phyloP scores from a whole-genome alignment of 2,329 filamentous ascomycete genomes.

The Dactylellina haptotyla region DNA sequence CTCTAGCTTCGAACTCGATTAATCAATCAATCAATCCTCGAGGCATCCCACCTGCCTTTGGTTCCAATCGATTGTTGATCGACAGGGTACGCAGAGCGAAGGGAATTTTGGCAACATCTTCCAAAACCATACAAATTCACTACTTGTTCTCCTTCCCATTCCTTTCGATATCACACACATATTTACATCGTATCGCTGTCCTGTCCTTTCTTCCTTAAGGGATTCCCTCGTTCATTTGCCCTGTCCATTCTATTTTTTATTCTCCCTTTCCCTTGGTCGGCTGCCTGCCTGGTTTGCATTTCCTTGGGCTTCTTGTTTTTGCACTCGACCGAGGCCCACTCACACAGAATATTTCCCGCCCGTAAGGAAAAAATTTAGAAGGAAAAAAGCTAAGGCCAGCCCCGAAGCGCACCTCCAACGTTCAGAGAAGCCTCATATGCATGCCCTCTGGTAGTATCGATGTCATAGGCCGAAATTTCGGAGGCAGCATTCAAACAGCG shows the following conservation, averaged over 20 bases:
- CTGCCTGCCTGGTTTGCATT: constrained; percentile 41
- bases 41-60: constrained; percentile 48
- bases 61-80: constrained; percentile 47
- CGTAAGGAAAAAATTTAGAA: background rate
- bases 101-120: constrained; percentile 14
- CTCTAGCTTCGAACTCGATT: constrained; percentile 34
- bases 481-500: constrained; percentile 9
- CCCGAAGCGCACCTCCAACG: constrained; percentile 26
- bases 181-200: constrained; percentile 38
- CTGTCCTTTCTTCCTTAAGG: constrained; percentile 25
- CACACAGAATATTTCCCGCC: constrained; percentile 13
- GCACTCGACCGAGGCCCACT: constrained; percentile 51
- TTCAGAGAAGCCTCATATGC: constrained; percentile 28
- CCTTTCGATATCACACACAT: constrained; percentile 26
- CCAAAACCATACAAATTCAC: constrained; percentile 28
- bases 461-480: constrained; percentile 35
- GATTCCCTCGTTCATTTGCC: constrained; percentile 32
- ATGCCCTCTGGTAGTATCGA: constrained; percentile 29
- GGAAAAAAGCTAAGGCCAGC: constrained; percentile 14
- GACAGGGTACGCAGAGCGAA: constrained; percentile 21
- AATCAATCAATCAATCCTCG: too few species aligned
- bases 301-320: too few species aligned
- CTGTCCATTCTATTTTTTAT: constrained; percentile 2
- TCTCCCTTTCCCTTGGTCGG: constrained; percentile 12
- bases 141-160: constrained; percentile 42